Conservation (phyloP, 805 yeast species). For the Kurtzmaniella cleridarum region DNA sequence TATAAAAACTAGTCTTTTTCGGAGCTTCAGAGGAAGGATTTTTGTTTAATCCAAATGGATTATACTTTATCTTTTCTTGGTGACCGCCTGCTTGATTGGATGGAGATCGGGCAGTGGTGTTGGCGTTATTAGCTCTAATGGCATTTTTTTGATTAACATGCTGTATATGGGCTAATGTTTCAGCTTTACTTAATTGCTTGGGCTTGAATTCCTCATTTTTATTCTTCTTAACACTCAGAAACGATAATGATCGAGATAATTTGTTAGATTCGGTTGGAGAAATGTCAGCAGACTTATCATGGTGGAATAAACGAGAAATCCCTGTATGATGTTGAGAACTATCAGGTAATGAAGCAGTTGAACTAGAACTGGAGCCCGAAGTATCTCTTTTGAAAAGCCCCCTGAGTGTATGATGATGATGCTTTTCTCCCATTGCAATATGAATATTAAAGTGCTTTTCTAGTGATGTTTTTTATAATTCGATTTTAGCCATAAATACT, state of each 20-base stretch:
- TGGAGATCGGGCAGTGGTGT: constrained; percentile 1
- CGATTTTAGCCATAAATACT: too few relatives aligned
- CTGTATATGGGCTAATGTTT: constrained; percentile 34
- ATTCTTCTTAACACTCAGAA: constrained; percentile 15
- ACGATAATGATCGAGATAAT: constrained; percentile 14
- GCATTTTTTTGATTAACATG: constrained; percentile 26
- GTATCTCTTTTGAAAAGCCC: constrained; percentile 17
- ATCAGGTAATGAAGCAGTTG: constrained; percentile 2
- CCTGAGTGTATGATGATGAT: constrained; percentile 15
- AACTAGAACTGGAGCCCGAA: constrained; percentile 9
- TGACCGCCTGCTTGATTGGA: constrained; percentile 3
- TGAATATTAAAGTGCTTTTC: too few relatives aligned
- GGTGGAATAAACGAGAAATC: constrained; percentile 17
- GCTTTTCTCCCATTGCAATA: constrained; percentile 5
- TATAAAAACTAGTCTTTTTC: constrained; percentile 22
- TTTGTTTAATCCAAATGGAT: constrained; percentile 57
- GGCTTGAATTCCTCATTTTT: constrained; percentile 7
- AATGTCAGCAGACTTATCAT: constrained; percentile 7
- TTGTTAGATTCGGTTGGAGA: background rate
- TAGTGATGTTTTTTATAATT: too few relatives aligned
- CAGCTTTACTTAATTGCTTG: constrained; percentile 22
- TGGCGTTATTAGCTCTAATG: constrained; percentile 9
- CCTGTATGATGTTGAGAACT: constrained; percentile 10
- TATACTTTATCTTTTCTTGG: constrained; percentile 50
- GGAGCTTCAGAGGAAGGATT: constrained; percentile 19